A percentile compares a stretch with the other conserved stretches of the same genome.
Conservation (phyloP, 192 early-diverging fungal genomes). For the Entophlyctis luteolus region DNA sequence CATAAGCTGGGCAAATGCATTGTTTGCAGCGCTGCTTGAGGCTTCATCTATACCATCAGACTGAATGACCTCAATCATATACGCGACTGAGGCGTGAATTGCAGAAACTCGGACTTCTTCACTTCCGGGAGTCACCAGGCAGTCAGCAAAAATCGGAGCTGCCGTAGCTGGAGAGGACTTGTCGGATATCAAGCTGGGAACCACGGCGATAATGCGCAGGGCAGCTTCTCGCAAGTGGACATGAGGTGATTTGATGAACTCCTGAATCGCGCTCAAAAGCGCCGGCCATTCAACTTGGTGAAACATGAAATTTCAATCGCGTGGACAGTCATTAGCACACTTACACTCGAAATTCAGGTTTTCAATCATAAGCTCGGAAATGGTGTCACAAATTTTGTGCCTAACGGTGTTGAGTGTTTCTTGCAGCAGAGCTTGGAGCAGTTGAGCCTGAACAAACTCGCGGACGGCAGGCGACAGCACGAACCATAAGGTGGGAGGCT, state of each 20-base stretch:
- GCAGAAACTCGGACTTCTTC: conserved; percentile 47
- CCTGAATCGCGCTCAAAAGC: conserved; percentile 73
- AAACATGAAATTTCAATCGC: neutral
- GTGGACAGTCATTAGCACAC: neutral
- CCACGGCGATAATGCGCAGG: conserved; percentile 83
- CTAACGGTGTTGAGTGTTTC: conserved; percentile 72
- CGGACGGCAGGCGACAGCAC: conserved; percentile 62
- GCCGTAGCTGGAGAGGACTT: conserved; percentile 65
- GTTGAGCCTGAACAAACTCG: conserved; percentile 65
- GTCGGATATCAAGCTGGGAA: conserved; percentile 71
- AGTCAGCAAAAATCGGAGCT: conserved; percentile 67
- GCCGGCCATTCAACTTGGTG: conserved; percentile 72
- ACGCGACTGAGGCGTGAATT: conserved; percentile 60
- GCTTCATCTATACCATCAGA: conserved; percentile 34
- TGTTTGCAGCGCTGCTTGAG: neutral
- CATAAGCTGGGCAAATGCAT: conserved; percentile 62
- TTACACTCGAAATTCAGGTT: conserved; percentile 16
- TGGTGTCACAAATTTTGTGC: conserved; percentile 92
- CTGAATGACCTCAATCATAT: conserved; percentile 66
- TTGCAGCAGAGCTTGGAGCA: conserved; percentile 72
- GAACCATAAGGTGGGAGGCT: conserved; percentile 65
- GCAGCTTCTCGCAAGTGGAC: conserved; percentile 79
- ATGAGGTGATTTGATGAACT: conserved; percentile 72
- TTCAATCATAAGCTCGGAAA: conserved; percentile 75
- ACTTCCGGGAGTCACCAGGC: conserved; percentile 63